Evolutionary conservation across 2,329 filamentous ascomycete genomes (phyloP), one percentile per base, ranked within the genome.

Genomic region (Diplodia scrobiculata): DNA sequence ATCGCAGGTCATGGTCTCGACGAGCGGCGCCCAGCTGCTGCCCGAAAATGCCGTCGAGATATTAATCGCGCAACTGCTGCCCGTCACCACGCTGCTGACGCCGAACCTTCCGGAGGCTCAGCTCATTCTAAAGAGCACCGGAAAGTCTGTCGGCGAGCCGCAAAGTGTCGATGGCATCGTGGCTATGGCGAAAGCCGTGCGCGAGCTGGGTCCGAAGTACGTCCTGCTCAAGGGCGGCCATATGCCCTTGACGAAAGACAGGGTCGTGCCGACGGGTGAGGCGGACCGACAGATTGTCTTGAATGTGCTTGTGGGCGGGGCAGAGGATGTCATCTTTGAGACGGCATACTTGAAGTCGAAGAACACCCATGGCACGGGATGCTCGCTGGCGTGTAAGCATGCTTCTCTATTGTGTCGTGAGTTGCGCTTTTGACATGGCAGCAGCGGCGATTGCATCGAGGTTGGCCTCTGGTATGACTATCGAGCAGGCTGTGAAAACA

Each of bases 361-460:
- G 67, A 94, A 94, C 73, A 98, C 94, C 0, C 95, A 99, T 73
- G 95, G 95, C 0, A 98, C 95, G 0, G 95, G 95, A 3, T 99
- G 95, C 74, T 96, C 92, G 10, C 84, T 98, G 67, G 95, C 95
- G 48, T 97, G 58, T 62, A 32, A 50, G 58, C 25, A 36, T 21
- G 14, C 2, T 34, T 82, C 9, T 13, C 5, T 27, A 29, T 11
- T n/a, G 14, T 17, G 3, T 63, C 3, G 5, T 27, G 9, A 9
- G 38, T 11, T 50, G 7, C 19, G 17, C n/a, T 47, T 36, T 10
- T 59, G 9, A 50, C 19, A 36, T 3, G 29, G 21, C 0, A 14
- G 25, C 29, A 62, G 58, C 90, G 68, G 89, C 90, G 2, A 90
- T 93, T 71, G 87, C 90, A 1, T 89, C 88, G n/a, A 89, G 90